Evolutionary conservation across 257 asterid genomes (phyloP).

Genomic region (Solanum microdontum): DNA sequence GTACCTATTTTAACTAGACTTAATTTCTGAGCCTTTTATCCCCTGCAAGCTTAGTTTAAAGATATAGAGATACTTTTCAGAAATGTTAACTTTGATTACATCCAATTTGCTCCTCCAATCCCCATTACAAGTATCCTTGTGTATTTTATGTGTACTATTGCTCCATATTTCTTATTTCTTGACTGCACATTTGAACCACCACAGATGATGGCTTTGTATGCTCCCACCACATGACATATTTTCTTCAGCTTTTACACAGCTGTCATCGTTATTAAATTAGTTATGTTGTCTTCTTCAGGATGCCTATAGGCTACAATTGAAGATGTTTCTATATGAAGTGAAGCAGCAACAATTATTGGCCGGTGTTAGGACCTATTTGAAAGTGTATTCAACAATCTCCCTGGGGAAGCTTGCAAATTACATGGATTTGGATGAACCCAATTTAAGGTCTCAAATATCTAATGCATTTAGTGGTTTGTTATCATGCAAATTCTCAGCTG

Average conservation of each 20-base stretch:
- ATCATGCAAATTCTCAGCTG: not conserved
- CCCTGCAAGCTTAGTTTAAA: not conserved
- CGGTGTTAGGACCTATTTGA: slow-evolving; percentile 71
- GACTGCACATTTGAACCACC: not conserved
- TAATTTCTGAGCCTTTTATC: not conserved
- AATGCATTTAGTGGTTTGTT: not conserved
- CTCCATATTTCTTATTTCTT: not conserved
- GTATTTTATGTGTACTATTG: not conserved
- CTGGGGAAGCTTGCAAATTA: slow-evolving; percentile 67
- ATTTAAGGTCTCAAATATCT: slow-evolving; percentile 46
- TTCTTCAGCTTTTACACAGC: not conserved
- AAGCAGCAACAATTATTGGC: slow-evolving; percentile 84
- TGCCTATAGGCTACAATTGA: slow-evolving; percentile 80
- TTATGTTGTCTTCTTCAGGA: slow-evolving; percentile 36
- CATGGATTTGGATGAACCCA: slow-evolving; percentile 84
- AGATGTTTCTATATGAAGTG: slow-evolving; percentile 83
- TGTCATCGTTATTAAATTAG: not conserved
- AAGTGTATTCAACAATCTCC: slow-evolving; percentile 81
- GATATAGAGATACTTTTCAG: not conserved
- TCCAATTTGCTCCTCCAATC: not conserved
- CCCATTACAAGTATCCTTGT: not conserved
- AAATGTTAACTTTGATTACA: not conserved
- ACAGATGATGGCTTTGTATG: not conserved
- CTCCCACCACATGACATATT: not conserved
- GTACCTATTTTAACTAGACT: slow-evolving; percentile 13